These are phyloP conservation scores for Xylariaceae sp. DNA, from an alignment of 2,329 filamentous ascomycete species.

Conservation along the genomic window DNA sequence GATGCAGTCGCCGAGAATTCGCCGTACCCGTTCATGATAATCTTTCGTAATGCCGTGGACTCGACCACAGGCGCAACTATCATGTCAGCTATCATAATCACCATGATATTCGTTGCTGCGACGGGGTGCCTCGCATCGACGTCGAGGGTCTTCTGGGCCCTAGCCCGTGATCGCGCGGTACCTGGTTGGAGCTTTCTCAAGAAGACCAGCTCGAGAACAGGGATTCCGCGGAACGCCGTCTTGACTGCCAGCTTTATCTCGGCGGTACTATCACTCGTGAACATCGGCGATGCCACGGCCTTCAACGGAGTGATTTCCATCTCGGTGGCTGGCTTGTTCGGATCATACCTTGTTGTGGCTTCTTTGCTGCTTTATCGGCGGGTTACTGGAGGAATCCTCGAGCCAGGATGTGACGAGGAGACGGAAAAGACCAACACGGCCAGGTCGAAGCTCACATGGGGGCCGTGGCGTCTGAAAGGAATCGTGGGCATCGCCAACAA, in stretches of 20 bases:
- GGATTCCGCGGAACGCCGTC: conserved; percentile 20
- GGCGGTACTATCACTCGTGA: conserved; percentile 19
- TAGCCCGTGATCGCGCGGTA: conserved; percentile 30
- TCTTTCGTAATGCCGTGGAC: conserved; percentile 48
- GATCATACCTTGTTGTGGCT: conserved; percentile 17
- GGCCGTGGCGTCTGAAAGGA: conserved; percentile 18
- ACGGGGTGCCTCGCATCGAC: conserved; percentile 50
- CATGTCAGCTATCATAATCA: conserved; percentile 45
- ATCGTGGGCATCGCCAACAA: conserved; percentile 17
- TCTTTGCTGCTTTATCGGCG: conserved; percentile 10
- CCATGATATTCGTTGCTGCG: conserved; percentile 43
- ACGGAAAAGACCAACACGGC: conserved; percentile 2
- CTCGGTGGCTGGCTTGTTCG: conserved; percentile 19
- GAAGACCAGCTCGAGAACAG: conserved; percentile 16
- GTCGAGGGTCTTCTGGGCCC: conserved; percentile 52
- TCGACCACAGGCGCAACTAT: conserved; percentile 43
- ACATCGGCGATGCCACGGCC: conserved; percentile 18
- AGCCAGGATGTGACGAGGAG: neutral
- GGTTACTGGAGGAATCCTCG: conserved; percentile 14
- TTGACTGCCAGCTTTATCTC: conserved; percentile 11
- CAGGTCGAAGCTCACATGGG: conserved; percentile 12
- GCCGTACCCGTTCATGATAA: conserved; percentile 53
- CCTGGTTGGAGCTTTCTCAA: conserved; percentile 19
- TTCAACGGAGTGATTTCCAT: conserved; percentile 23
- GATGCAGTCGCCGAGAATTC: conserved; percentile 40